phyloP scores from a whole-genome alignment of 495 filamentous ascomycete species.

The Neurospora sp. region DNA sequence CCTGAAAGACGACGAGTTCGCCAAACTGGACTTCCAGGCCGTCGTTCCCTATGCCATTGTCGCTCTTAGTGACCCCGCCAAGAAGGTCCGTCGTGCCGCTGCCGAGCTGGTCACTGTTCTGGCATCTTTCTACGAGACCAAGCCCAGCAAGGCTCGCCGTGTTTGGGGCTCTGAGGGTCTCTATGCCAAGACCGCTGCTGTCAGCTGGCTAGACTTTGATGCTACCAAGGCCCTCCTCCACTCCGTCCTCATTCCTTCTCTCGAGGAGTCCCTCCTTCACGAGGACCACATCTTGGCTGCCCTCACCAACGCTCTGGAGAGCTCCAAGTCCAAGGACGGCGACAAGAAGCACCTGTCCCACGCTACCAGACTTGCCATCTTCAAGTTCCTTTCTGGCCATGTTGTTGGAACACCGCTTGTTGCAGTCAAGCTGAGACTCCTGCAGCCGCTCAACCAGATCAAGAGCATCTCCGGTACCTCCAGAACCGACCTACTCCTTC shows the following conservation, averaged over 20 bases:
- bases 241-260: slow-evolving; percentile 51
- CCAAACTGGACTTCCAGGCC: slow-evolving; percentile 59
- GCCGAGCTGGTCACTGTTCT: slow-evolving; percentile 50
- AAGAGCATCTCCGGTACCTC: slow-evolving; percentile 57
- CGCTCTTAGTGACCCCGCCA: slow-evolving; percentile 63
- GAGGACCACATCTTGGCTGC: slow-evolving; percentile 48
- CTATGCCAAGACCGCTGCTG: slow-evolving; percentile 38
- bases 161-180: slow-evolving; percentile 31
- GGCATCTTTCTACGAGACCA: slow-evolving; percentile 13
- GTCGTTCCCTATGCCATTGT: slow-evolving; percentile 66
- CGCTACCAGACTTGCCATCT: slow-evolving; percentile 49
- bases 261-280: slow-evolving; percentile 81
- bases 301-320: slow-evolving; percentile 48
- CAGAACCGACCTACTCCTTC: slow-evolving; percentile 59
- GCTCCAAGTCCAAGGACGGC: slow-evolving; percentile 30
- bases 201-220: slow-evolving; percentile 50
- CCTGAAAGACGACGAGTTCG: slow-evolving; percentile 38
- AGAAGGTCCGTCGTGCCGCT: slow-evolving; percentile 64
- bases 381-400: slow-evolving; percentile 70
- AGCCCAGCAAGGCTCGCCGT: slow-evolving; percentile 6
- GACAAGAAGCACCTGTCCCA: slow-evolving; percentile 51
- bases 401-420: slow-evolving; percentile 54
- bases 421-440: slow-evolving; percentile 54
- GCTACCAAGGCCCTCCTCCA: slow-evolving; percentile 51
- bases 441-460: slow-evolving; percentile 59